Percentiles rank a stretch among this genome's conserved stretches.
Evolutionary conservation across 1,284 basidiomycete species (phyloP).

Genomic region (Trichosporon faecale): DNA sequence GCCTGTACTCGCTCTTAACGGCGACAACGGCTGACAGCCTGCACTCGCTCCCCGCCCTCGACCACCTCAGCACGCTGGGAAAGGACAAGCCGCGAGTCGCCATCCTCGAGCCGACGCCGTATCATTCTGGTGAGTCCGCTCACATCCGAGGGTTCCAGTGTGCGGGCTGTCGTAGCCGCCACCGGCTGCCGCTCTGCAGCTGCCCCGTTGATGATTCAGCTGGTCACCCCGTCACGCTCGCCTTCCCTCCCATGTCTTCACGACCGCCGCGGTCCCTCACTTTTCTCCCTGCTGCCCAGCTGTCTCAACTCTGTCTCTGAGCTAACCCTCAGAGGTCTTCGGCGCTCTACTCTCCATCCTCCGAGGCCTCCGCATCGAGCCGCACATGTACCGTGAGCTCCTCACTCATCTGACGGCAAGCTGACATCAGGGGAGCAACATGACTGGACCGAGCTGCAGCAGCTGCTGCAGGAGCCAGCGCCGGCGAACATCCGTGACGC

Average conservation of each 20-base stretch:
- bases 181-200: no score
- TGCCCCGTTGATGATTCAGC: no score
- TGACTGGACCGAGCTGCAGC: not conserved
- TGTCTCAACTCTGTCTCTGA: not conserved
- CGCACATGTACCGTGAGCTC: not conserved
- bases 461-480: not conserved
- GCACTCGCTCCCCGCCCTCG: not conserved
- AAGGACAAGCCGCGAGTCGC: not conserved
- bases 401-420: no score
- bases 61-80: not conserved
- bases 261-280: no score
- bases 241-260: no score
- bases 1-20: not conserved
- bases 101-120: not conserved
- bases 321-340: conserved; percentile 1
- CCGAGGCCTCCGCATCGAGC: not conserved
- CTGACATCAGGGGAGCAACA: not conserved
- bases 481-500: not conserved
- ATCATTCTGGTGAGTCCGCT: not conserved
- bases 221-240: no score
- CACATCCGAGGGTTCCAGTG: not conserved
- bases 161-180: not conserved
- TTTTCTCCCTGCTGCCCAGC: no score
- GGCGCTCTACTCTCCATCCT: not conserved
- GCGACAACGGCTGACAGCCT: not conserved